These are phyloP conservation scores for Cryptococcus jaspeensis DNA, from an alignment of 1,284 basidiomycete genomes.

Conservation along the genomic window DNA sequence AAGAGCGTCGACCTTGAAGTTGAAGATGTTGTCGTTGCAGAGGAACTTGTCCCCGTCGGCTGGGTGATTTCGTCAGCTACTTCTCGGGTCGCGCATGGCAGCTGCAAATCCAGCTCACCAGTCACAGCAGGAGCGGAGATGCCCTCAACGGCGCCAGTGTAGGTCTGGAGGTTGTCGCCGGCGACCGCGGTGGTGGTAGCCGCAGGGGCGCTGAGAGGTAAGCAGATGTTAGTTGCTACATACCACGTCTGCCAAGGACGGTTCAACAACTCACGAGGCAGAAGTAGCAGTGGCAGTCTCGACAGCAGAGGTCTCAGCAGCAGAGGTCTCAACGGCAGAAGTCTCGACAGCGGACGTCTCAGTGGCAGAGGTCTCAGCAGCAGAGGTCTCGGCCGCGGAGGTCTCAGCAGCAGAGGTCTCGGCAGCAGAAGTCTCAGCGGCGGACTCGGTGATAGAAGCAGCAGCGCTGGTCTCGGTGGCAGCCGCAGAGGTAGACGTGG, in stretches of 20 bases:
- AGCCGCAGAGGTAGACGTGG: background rate
- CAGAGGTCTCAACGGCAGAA: background rate
- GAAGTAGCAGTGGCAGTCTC: background rate
- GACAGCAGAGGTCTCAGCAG: background rate
- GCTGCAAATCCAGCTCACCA: background rate
- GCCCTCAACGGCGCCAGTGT: conserved; percentile 18
- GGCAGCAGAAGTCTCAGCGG: conserved; percentile 1
- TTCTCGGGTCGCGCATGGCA: background rate
- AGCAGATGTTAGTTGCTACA: background rate
- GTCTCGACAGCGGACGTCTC: background rate
- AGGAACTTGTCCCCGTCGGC: conserved; percentile 5
- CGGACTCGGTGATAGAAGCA: background rate
- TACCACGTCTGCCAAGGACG: too few species aligned
- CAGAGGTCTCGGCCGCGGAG: background rate
- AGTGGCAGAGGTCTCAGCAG: background rate
- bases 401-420: conserved; percentile 1
- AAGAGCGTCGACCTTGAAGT: conserved; percentile 31
- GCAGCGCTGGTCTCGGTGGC: conserved; percentile 1
- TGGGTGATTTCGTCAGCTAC: background rate
- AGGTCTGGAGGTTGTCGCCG: conserved; percentile 16
- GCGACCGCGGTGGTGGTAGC: conserved; percentile 9
- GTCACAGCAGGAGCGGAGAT: conserved; percentile 17
- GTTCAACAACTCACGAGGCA: background rate
- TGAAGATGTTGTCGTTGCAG: conserved; percentile 20
- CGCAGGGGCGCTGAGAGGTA: background rate